Conservation (phyloP, 2,329 filamentous ascomycete species). For the Beauveria brongniartii region DNA sequence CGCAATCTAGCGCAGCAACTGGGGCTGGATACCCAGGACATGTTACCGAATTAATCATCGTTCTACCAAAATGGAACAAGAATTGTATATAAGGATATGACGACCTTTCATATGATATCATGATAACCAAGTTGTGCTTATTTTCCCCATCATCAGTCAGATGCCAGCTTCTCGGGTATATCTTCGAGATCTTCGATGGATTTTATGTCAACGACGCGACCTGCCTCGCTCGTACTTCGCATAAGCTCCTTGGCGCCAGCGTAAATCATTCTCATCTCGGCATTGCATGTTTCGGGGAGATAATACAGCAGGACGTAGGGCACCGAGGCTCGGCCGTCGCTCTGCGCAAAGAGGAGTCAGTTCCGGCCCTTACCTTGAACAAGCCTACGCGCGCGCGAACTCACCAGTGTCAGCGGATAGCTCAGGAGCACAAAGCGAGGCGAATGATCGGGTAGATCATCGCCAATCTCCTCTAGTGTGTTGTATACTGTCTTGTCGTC, state of each 20-base stretch:
- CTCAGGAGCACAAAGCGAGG: constrained; percentile 85
- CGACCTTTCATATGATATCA: neutral
- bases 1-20: constrained; percentile 59
- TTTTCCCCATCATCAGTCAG: neutral
- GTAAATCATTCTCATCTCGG: constrained; percentile 83
- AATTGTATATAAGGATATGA: constrained; percentile 15
- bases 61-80: neutral
- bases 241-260: constrained; percentile 94
- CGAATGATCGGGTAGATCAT: constrained; percentile 87
- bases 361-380: neutral
- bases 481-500: constrained; percentile 71
- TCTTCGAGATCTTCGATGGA: constrained; percentile 72
- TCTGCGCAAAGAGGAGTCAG: constrained; percentile 36
- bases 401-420: constrained; percentile 80
- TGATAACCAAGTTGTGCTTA: neutral
- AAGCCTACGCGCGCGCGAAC: constrained; percentile 17
- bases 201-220: constrained; percentile 76
- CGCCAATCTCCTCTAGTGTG: constrained; percentile 69
- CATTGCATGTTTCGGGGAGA: constrained; percentile 84
- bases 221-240: constrained; percentile 87
- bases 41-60: constrained; percentile 35
- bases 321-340: constrained; percentile 74
- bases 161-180: constrained; percentile 59
- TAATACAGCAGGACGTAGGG: constrained; percentile 96
- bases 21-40: constrained; percentile 50